Evolutionary conservation across 768 basidiomycete genomes (phyloP).

Genomic region (Lactarius evosmus): DNA sequence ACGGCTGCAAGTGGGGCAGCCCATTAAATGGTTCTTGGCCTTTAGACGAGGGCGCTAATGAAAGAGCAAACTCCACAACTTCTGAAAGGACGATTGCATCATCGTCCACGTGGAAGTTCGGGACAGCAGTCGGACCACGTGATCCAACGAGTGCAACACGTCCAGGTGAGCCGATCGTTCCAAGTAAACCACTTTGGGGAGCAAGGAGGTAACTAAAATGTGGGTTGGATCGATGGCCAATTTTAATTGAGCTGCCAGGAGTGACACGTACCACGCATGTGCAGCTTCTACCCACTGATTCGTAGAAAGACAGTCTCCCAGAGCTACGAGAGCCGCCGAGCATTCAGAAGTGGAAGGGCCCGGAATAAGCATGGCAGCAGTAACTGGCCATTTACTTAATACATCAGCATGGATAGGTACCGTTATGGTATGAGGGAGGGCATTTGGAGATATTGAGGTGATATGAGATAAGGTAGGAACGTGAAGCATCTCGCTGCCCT

Average conservation of each 20-base stretch:
- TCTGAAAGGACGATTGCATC: constrained; percentile 86
- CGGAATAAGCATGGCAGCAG: constrained; percentile 76
- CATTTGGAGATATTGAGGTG: constrained; percentile 65
- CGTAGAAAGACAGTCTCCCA: constrained; percentile 77
- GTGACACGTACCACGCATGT: constrained; percentile 74
- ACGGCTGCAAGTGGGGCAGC: constrained; percentile 82
- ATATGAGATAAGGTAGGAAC: constrained; percentile 8
- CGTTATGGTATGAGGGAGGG: constrained; percentile 44
- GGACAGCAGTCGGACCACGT: constrained; percentile 49
- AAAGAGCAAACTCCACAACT: constrained; percentile 86
- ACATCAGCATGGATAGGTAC: constrained; percentile 57
- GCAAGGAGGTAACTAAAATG: constrained; percentile 76
- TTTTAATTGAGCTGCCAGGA: not conserved
- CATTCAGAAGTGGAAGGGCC: constrained; percentile 66
- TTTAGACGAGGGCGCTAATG: constrained; percentile 66
- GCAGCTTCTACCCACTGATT: constrained; percentile 81
- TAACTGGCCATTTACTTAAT: constrained; percentile 80
- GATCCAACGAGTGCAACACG: constrained; percentile 75
- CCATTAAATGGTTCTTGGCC: constrained; percentile 86
- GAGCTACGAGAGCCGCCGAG: constrained; percentile 70
- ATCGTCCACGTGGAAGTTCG: constrained; percentile 57
- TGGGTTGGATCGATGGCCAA: not conserved
- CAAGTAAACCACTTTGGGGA: constrained; percentile 71
- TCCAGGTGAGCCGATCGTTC: constrained; percentile 62
- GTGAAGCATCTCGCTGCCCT: constrained; percentile 21